Conservation (phyloP, 805 yeast genomes). For the Hanseniaspora guilliermondii region DNA sequence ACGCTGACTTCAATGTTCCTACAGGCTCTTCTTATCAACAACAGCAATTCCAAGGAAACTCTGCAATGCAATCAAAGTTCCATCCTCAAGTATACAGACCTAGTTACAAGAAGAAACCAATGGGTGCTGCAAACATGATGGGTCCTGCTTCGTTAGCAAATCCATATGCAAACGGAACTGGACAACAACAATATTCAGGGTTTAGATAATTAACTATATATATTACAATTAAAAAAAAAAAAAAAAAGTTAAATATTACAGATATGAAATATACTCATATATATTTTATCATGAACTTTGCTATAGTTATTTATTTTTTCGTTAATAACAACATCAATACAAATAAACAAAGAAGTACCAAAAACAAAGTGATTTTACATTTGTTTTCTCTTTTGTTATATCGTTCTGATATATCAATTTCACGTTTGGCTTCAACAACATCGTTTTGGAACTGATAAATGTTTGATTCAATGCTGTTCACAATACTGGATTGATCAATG, state of each 20-base stretch:
- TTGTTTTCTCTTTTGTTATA: constrained; percentile 84
- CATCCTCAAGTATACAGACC: constrained; percentile 24
- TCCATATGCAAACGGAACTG: background rate
- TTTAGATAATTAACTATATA: constrained; percentile 5
- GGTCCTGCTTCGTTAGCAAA: constrained; percentile 4
- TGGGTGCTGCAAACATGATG: constrained; percentile 21
- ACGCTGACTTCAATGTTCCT: constrained; percentile 35
- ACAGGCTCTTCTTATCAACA: constrained; percentile 7
- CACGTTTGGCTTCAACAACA: constrained; percentile 63
- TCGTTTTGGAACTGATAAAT: constrained; percentile 67
- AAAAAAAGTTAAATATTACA: background rate
- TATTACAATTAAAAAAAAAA: background rate
- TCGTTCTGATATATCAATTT: constrained; percentile 58
- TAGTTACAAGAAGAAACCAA: constrained; percentile 30
- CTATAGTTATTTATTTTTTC: constrained; percentile 35
- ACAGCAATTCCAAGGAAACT: constrained; percentile 10
- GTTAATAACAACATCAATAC: constrained; percentile 52
- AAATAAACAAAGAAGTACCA: constrained; percentile 59
- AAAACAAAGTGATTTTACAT: constrained; percentile 70
- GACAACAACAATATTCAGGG: constrained; percentile 5
- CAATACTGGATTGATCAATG: constrained; percentile 87
- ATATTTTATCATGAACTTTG: too few relatives aligned
- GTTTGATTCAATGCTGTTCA: constrained; percentile 90
- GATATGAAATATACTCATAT: too few relatives aligned
- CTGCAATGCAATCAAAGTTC: constrained; percentile 7